These are phyloP conservation scores for Mycena rebaudengoi DNA, from an alignment of 768 basidiomycete genomes.

Conservation along the genomic window DNA sequence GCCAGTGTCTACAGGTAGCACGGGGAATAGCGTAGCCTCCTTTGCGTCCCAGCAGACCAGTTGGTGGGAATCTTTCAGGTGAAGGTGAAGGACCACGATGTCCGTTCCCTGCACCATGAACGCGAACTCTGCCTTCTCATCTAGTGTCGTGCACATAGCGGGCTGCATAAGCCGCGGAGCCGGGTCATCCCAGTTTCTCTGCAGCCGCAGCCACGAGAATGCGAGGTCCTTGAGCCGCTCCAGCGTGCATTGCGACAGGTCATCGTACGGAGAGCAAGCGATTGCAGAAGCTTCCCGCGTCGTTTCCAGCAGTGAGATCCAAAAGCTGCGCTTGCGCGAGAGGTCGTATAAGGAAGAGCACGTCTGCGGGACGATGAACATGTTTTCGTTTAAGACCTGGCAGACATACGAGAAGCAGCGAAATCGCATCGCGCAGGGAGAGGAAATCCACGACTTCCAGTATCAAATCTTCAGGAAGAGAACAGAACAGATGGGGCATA, in stretches of 20 bases:
- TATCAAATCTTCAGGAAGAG: too few species aligned
- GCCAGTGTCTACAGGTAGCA: neutral
- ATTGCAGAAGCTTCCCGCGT: conserved; percentile 5
- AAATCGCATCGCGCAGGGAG: too few species aligned
- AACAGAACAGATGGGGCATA: too few species aligned
- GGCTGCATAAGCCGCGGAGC: conserved; percentile 1
- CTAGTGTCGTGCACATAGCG: neutral
- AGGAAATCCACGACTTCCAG: too few species aligned
- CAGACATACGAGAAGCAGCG: neutral
- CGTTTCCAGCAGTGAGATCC: conserved; percentile 2
- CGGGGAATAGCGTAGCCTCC: neutral
- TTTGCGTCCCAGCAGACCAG: conserved; percentile 16
- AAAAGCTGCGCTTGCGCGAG: conserved; percentile 1
- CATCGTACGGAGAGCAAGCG: conserved; percentile 3
- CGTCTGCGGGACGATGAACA: neutral
- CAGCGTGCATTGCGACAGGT: conserved; percentile 11
- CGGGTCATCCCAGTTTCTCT: conserved; percentile 11
- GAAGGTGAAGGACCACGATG: conserved; percentile 17
- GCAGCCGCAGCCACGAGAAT: conserved; percentile 7
- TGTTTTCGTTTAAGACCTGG: too few species aligned
- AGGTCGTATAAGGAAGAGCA: neutral
- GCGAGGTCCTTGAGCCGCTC: conserved; percentile 6
- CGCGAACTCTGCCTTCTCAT: conserved; percentile 1
- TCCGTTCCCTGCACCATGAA: conserved; percentile 19
- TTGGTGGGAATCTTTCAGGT: neutral